Conservation (phyloP, 495 filamentous ascomycete species). For the Xylaria flabelliformis region DNA sequence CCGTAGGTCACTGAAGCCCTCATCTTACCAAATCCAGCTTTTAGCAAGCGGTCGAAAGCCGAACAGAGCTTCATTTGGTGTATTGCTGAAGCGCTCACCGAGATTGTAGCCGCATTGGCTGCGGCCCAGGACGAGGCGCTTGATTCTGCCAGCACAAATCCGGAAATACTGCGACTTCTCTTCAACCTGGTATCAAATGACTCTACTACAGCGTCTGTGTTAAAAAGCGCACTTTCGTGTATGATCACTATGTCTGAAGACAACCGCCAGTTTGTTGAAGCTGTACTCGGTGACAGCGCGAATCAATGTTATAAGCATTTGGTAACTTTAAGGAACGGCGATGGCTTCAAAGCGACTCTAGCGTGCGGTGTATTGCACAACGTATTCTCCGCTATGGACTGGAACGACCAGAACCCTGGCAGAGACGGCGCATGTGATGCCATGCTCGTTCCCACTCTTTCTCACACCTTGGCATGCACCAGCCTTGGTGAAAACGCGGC, state of each 20-base stretch:
- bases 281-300: conserved; percentile 47
- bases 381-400: conserved; percentile 52
- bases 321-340: conserved; percentile 41
- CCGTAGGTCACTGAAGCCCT: conserved; percentile 53
- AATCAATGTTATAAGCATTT: conserved; percentile 48
- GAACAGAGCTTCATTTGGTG: conserved; percentile 57
- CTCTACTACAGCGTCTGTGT: conserved; percentile 41
- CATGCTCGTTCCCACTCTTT: conserved; percentile 52
- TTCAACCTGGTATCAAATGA: conserved; percentile 52
- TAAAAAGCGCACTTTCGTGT: conserved; percentile 56
- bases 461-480: conserved; percentile 44
- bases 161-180: conserved; percentile 56
- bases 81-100: conserved; percentile 54
- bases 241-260: conserved; percentile 63
- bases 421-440: conserved; percentile 56
- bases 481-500: conserved; percentile 30
- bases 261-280: conserved; percentile 52
- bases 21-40: conserved; percentile 42
- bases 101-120: conserved; percentile 52
- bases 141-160: conserved; percentile 53
- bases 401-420: conserved; percentile 56
- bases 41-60: conserved; percentile 52
- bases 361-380: conserved; percentile 62
- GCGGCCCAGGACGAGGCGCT: conserved; percentile 62
- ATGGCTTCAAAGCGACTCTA: conserved; percentile 47